Base-by-base conservation (phyloP, 2,329 filamentous ascomycete genomes). In the Cadophora luteo-olivacea region DNA sequence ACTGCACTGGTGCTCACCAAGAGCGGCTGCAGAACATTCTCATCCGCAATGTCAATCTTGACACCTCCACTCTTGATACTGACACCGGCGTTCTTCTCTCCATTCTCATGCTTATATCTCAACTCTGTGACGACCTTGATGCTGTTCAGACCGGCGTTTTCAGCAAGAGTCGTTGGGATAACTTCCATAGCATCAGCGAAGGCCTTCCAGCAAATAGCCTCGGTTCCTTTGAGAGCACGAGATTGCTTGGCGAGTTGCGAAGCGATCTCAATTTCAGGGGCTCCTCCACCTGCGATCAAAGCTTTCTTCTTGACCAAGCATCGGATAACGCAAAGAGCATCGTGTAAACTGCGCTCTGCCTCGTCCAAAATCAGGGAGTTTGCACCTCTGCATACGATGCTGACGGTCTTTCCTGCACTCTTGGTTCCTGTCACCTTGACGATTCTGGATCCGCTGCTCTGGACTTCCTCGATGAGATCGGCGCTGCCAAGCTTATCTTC, bases 281-380 rank as follows among this genome's bases (percentile, higher is more conserved):
- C 96, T 79, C 96, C 96, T 77, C 96, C 96, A 81, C 96, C 96
- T 16, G 97, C 95, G 76, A 99, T 97, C 67, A 99, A 88, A n/a
- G 96, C 96, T 84, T 97, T 97, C 89, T 98, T 99, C 89, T 99
- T 99, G 75, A 99, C 96, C 70, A 99, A 84, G 79, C 96, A 99
- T 76, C 96, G 92, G 75, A 99, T 94, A 62, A 98, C 96, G 80
- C 96, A 99, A 72, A 98, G 93, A 36, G 96, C 96, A 77, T 99
- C 96, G 85, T 99, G 96, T 66, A 99, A 87, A 74, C 92, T 96
- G 76, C 96, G 93, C 86, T 98, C 96, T 0, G 96, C 97, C 83
- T 99, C 96, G 79, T 99, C 96, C 61, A 99, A 85, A 77, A 99
- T 97, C 73, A 99, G 86, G 69, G 86, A 88, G 86, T 99, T 99